These are phyloP conservation scores for Cystoderma amianthinum DNA, from an alignment of 768 basidiomycete genomes.

Conservation along the genomic window DNA sequence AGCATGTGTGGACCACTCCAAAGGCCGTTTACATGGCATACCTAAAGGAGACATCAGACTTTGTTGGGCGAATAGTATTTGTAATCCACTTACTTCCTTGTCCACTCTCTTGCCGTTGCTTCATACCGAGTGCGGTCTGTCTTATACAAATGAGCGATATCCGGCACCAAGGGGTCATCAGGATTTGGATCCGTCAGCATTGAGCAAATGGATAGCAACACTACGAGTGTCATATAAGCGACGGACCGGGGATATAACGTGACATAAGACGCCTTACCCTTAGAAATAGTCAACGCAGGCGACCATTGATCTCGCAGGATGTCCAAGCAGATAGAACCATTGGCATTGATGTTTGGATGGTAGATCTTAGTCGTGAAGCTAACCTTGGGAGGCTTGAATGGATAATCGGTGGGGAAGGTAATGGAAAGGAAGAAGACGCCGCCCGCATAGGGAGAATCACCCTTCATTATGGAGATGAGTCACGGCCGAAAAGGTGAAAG, in stretches of 20 bases:
- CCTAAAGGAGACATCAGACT: constrained; percentile 14
- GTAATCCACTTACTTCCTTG: constrained; percentile 77
- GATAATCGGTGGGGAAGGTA: constrained; percentile 94
- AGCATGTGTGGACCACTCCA: constrained; percentile 8
- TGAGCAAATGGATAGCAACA: constrained; percentile 95
- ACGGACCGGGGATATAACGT: constrained; percentile 1
- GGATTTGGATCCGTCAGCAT: constrained; percentile 99
- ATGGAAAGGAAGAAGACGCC: constrained; percentile 99
- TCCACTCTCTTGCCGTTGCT: constrained; percentile 98
- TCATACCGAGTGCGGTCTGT: constrained; percentile 96
- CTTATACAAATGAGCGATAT: constrained; percentile 99
- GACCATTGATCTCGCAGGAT: constrained; percentile 99
- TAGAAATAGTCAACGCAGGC: constrained; percentile 97
- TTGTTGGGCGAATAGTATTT: constrained; percentile 2
- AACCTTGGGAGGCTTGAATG: constrained; percentile 99
- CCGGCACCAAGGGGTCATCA: constrained; percentile 97
- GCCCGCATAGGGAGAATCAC: constrained; percentile 96
- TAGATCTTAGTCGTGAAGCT: constrained; percentile 99
- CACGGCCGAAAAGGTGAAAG: constrained; percentile 7
- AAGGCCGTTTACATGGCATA: constrained; percentile 25
- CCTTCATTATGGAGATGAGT: constrained; percentile 40
- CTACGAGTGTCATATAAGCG: constrained; percentile 30
- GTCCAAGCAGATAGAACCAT: constrained; percentile 97
- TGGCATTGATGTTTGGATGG: constrained; percentile 99
- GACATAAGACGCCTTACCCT: constrained; percentile 50